Evolutionary conservation across 192 early-diverging fungal species (phyloP), one percentile per base, ranked within the genome.

Genomic region (Linnemannia hyalina): DNA sequence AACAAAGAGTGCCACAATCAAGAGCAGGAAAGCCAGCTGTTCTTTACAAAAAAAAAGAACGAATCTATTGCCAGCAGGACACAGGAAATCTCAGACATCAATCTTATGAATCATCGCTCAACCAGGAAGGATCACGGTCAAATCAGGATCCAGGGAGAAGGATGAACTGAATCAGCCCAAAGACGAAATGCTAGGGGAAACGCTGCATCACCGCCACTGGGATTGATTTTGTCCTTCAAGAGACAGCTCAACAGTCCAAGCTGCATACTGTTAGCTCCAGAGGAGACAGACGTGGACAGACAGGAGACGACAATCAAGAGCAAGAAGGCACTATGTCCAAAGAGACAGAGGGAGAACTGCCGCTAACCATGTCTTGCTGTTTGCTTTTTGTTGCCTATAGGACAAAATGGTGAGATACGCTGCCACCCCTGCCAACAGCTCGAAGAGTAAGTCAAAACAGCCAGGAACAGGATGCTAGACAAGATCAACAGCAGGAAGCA

Each of bases 391-490:
- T 60, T 35, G 74, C 65, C 68, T 54, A 69, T 86, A 80, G 88
- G 83, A 87, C 82, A 91, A 85, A 82, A 93, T 96, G 95, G 94
- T 94, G 87, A 94, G 95, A 90, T 96, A 96, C 95, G 91, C 94
- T 91, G 94, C 94, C 89, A 93, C 94, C 89, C 94, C 95, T 75
- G 94, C 92, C 90, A 95, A 95, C 93, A 90, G 91, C 89, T 88
- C 92, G 82, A 96, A 96, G 93, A 92, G 92, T 93, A 92, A 89
- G 91, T 88, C 29, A 36, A 20, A 46, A 57, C 22, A 55, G 40
- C 68, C 26, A 41, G 52, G 26, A 47, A 8, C 26, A 40, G 49
- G 26, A 36, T 10, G n/a, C 23, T 44, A 44, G 57, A 41, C 65
- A 35, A 18, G 10, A 23, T 32, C 11, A n/a, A 36, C 3, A 4